Evolutionary conservation across 129 eudicot species (phyloP), one percentile per base, ranked within the genome.

Genomic region (Flaveria sonorensis): DNA sequence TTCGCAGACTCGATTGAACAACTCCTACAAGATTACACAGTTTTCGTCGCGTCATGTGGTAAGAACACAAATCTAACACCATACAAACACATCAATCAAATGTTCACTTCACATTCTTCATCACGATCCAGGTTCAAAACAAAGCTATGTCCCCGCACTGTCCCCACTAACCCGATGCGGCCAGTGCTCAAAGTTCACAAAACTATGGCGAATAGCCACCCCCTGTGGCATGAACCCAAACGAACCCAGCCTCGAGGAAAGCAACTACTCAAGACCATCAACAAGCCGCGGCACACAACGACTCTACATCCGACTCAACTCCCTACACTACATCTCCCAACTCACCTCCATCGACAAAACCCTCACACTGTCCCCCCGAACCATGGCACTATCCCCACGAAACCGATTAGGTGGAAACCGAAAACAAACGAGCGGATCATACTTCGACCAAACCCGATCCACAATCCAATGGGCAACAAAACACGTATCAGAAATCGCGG

Each of bases 221-320:
- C 69, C 73, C 6, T 63, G 69, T 23, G 89, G 86, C 16, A 45
- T 82, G 60, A 78, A 81, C 61, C 80, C 62, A 0, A 74, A 67
- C 51, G 80, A 81, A 68, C 20, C 61, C 6, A 62, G 53, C 13
- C 70, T 24, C 7, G 74, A 81, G 12, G 93, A 94, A 78, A 83
- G 84, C 47, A 81, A 83, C 75, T 68, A 88, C 46, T 85, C 96
- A 1, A 88, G 90, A 15, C 94, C 96, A 14, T 87, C 99, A 51
- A 94, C 99, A 0, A 94, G 97, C 63, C 96, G 99, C 19, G 97
- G 97, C n/a, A 94, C 99, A 10, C 99, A 94, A 80, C 97, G 99
- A 48, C 90, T 91, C 59, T 94, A 94, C 88, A 91, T 94, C 48
- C 92, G 99, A 10, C 96, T 94, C 24, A 94, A 94, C 88, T 89